Percentiles rank a stretch among this genome's conserved stretches.
These are phyloP conservation scores for Xylariaceae sp. DNA, from an alignment of 2,329 filamentous ascomycete species.

Conservation along the genomic window DNA sequence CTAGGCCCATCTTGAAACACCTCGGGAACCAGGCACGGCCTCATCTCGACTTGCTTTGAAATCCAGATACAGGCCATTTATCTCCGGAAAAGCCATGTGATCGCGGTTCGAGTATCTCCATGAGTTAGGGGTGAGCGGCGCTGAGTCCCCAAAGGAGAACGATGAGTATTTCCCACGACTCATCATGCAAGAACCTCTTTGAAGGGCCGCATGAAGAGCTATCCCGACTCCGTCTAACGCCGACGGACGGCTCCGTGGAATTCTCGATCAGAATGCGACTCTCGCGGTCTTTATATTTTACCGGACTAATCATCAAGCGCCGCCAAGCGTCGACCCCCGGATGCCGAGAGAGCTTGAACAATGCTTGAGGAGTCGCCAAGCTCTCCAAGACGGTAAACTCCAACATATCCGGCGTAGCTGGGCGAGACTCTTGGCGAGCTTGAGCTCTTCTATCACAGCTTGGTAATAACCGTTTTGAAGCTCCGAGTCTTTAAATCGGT, in stretches of 20 bases:
- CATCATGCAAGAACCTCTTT: too few species aligned
- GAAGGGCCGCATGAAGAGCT: too few species aligned
- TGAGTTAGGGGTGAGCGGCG: too few species aligned
- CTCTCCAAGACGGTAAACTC: slow-evolving; percentile 1
- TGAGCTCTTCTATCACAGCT: background rate
- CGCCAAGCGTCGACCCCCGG: slow-evolving; percentile 15
- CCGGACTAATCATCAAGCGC: slow-evolving; percentile 15
- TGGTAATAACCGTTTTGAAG: background rate
- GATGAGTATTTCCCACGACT: too few species aligned
- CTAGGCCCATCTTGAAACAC: too few species aligned
- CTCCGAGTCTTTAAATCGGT: background rate
- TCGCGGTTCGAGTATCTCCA: too few species aligned
- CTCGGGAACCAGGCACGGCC: too few species aligned
- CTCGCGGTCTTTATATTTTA: background rate
- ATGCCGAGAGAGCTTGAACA: slow-evolving; percentile 9
- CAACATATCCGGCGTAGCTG: background rate
- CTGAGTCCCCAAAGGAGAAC: too few species aligned
- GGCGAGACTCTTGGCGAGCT: background rate
- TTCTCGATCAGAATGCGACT: background rate
- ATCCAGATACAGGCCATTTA: too few species aligned
- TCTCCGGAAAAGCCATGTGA: too few species aligned
- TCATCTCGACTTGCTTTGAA: too few species aligned
- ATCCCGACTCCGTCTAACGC: too few species aligned
- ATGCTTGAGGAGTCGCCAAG: slow-evolving; percentile 19
- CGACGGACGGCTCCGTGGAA: background rate